phyloP scores from a whole-genome alignment of 208 protist genomes.

The Leishmania tarentolae region DNA sequence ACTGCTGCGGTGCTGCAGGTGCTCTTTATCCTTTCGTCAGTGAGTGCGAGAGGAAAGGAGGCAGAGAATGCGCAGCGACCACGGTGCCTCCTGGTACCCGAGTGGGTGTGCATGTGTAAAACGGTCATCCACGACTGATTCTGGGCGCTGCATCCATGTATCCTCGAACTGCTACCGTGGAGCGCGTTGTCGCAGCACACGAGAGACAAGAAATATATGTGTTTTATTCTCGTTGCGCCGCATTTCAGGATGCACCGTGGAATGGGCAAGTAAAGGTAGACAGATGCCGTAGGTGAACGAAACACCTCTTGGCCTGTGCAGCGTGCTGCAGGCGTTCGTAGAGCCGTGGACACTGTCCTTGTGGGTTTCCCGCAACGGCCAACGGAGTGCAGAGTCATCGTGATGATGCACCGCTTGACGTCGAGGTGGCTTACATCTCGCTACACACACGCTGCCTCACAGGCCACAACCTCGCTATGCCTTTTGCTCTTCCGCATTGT shows the following conservation, averaged over 20 bases:
- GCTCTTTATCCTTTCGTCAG: slow-evolving; percentile 38
- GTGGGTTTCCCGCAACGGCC: neutral
- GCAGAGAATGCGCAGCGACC: neutral
- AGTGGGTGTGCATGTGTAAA: neutral
- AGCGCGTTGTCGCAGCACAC: too few species aligned
- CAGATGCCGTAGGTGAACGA: neutral
- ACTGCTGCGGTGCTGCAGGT: slow-evolving; percentile 55
- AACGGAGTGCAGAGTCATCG: neutral
- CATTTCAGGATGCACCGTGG: neutral
- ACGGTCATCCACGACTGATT: neutral
- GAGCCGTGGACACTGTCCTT: neutral
- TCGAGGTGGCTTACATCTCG: neutral
- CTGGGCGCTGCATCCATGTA: neutral
- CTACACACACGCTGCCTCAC: too few species aligned
- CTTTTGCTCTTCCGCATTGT: neutral
- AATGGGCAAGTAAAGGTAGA: neutral
- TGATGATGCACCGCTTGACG: neutral
- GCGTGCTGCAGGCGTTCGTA: neutral
- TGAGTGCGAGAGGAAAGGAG: neutral
- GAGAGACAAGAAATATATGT: neutral
- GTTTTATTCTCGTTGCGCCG: too few species aligned
- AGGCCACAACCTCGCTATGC: neutral
- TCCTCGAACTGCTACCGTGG: neutral
- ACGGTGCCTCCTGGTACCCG: neutral
- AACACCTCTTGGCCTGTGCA: neutral